Evolutionary conservation across 116 monocot species (phyloP), one percentile per base, ranked within the genome.

Genomic region (Iris pallida): DNA sequence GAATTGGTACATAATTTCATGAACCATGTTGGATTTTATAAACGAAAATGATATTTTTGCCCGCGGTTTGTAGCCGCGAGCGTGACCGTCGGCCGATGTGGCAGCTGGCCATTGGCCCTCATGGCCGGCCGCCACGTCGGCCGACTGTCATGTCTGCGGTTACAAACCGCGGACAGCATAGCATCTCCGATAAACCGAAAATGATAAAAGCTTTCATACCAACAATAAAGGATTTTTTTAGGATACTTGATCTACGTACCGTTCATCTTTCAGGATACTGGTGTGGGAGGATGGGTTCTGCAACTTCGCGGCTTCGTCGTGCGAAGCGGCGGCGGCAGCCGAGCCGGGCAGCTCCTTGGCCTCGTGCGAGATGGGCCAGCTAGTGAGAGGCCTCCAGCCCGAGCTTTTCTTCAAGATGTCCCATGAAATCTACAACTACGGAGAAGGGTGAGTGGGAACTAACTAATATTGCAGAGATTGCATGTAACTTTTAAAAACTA

Each of bases 321-420:
- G 72, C 12, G 78, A 64, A 18, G 43, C 19, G 71, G 59, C 20
- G 0, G 20, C 5, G 49, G 65, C 65, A 0, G 30, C 0, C 2
- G 49, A 0, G 49, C 11, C 49, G 49, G 49, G 49, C 0, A 51
- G 49, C 49, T 9, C 11, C 49, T 9, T 7, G 7, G 16, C 45
- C 58, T 15, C 9, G 16, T 16, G 60, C 12, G 64, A 45, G 0
- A 16, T n/a, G 4, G 49, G n/a, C 18, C 20, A 42, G 16, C 0
- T 44, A 41, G 7, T 42, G 45, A 30, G 45, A 12, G 85, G 81
- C 14, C 81, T 90, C 15, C 87, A 90, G 44, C 94, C 94, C 6
- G 90, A 95, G 70, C 85, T 90, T 56, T 95, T 95, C 90, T 95
- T 95, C 83, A 95, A 95, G 79, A 90, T 95, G 94, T 90, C 94